phyloP scores from a whole-genome alignment of 306 rosid genomes.

The Acmispon strigosus region DNA sequence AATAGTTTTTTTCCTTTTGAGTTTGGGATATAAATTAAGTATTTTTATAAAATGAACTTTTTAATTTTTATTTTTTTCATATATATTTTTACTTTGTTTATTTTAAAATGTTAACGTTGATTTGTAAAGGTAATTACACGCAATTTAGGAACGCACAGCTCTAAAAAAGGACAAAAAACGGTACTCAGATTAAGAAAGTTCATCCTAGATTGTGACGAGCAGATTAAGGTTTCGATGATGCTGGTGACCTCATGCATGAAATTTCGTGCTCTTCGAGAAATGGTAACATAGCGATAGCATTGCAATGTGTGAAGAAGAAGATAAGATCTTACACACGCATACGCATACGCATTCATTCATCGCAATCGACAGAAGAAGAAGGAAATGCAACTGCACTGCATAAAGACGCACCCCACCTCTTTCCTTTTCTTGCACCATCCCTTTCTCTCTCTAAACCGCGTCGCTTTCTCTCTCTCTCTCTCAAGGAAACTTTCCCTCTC shows the following conservation, averaged over 20 bases:
- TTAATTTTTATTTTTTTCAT: too few species aligned
- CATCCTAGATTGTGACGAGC: too few species aligned
- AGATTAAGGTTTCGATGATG: background rate
- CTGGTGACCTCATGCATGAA: background rate
- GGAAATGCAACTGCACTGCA: background rate
- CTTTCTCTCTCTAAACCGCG: background rate
- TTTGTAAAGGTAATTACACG: too few species aligned
- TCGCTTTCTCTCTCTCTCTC: background rate
- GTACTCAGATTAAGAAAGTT: too few species aligned
- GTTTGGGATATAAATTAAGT: too few species aligned
- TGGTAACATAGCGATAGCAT: background rate
- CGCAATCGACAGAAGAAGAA: background rate
- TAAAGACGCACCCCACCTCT: background rate
- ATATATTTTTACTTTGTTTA: too few species aligned
- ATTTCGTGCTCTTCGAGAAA: background rate
- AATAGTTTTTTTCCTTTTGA: too few species aligned
- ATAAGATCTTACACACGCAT: background rate
- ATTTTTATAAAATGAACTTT: too few species aligned
- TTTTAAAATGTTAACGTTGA: too few species aligned
- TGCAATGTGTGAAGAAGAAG: background rate
- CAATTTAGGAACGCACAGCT: too few species aligned
- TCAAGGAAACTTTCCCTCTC: constrained; percentile 25
- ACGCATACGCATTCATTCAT: too few species aligned
- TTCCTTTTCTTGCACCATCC: background rate
- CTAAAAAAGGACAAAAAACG: too few species aligned